Base-by-base conservation (phyloP, 768 basidiomycete genomes). In the Fomitopsis pulvina region DNA sequence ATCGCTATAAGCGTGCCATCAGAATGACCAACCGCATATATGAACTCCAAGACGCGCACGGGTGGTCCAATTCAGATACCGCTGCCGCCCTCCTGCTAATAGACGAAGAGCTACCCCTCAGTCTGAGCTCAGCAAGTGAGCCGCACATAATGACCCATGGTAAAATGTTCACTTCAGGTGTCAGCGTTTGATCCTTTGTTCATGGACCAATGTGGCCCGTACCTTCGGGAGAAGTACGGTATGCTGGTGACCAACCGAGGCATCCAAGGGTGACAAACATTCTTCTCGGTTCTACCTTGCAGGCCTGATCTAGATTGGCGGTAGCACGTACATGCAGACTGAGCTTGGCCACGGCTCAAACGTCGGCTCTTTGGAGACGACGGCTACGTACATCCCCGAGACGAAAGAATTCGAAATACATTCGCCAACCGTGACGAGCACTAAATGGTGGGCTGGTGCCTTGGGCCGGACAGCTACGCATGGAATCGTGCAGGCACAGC, bases 361-460 rank as follows among this genome's bases (percentile, higher is more conserved):
- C 57, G 83, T 91, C 2, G 64, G 72, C 1, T 64, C 70, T 1
- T 69, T 90, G 20, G 87, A 90, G 62, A 90, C 87, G 0, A 89
- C 84, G 0, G 85, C 85, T 3, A 87, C 83, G 0, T 90, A 80
- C 64, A 66, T 84, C n/a, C 80, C 79, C 0, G 75, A 78, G 26
- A 76, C 78, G 0, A 63, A 74, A 47, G 81, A 86, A 60, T 89
- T 90, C 55, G 83, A 86, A 37, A 79, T 91, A 30, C 74, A 90
- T 59, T 85, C 85, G 1, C 87, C 88, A 0, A 81, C 81, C 0
- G 57, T 87, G 21, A 85, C 85, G 1, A 85, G 83, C 52, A 78
- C 71, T 54, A 91, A 91, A 61, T 91, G 87, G 86, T 91, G 87
- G 88, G 77, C 86, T 47, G 87, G 87, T 7, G 82, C 72, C 4